Evolutionary conservation across 257 asterid genomes (phyloP).

Genomic region (Thymus mandschuricus): DNA sequence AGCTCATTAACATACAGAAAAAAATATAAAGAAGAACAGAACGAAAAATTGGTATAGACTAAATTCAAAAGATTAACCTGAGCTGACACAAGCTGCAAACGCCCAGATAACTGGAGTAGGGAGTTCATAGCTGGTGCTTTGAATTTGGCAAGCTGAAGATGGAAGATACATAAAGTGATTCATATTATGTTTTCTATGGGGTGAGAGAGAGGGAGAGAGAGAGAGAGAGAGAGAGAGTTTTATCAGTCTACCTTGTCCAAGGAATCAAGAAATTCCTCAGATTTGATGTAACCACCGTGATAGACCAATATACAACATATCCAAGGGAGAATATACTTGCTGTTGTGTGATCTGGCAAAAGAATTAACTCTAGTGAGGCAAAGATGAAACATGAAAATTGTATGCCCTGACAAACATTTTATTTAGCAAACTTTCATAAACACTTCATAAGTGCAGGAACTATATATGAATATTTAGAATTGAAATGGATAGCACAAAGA

Average conservation of each 20-base stretch:
- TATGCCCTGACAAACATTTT: not conserved
- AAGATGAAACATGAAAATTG: slow-evolving; percentile 16
- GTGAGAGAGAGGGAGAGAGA: not conserved
- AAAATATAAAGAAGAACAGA: too few relatives aligned
- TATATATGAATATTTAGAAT: not conserved
- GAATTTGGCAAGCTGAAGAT: slow-evolving; percentile 63
- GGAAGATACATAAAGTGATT: slow-evolving; percentile 6
- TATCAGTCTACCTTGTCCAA: slow-evolving; percentile 65
- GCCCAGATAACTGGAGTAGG: slow-evolving; percentile 80
- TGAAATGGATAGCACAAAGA: not conserved
- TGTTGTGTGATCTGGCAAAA: slow-evolving; percentile 55
- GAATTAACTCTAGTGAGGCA: slow-evolving; percentile 11
- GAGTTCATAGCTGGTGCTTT: slow-evolving; percentile 57
- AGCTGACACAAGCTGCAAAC: slow-evolving; percentile 84
- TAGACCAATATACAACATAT: slow-evolving; percentile 66
- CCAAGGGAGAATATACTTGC: slow-evolving; percentile 79
- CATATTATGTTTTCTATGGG: not conserved
- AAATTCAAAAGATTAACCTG: slow-evolving; percentile 55
- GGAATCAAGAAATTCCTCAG: slow-evolving; percentile 72
- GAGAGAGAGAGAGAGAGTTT: not conserved
- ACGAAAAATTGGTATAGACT: not conserved
- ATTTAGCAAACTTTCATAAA: slow-evolving; percentile 1
- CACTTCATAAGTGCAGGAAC: not conserved
- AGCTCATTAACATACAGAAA: not conserved
- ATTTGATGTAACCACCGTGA: slow-evolving; percentile 60